These are phyloP conservation scores for Phyllosticta paracitricarpa DNA, from an alignment of 2,329 filamentous ascomycete genomes.

Conservation along the genomic window DNA sequence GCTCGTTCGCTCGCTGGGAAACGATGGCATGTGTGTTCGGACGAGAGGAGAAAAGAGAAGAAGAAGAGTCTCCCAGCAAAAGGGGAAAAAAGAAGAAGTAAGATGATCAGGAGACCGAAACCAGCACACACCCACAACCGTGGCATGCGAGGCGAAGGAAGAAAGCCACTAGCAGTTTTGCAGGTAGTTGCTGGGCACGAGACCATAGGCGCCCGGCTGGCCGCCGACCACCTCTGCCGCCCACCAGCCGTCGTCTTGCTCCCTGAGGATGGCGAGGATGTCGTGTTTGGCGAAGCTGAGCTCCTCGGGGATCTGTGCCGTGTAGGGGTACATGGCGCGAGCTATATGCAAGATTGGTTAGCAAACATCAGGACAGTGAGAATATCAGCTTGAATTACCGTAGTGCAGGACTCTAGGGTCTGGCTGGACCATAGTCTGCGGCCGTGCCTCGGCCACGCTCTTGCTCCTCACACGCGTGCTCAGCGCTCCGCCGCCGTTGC, in stretches of 20 bases:
- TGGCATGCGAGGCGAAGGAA: not conserved
- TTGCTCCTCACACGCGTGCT: conserved; percentile 55
- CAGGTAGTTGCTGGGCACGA: conserved; percentile 59
- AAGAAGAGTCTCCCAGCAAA: too few relatives aligned
- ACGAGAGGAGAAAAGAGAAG: too few relatives aligned
- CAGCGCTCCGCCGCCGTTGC: conserved; percentile 25
- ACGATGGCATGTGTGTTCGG: too few relatives aligned
- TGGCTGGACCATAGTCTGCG: conserved; percentile 40
- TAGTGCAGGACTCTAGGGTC: conserved; percentile 59
- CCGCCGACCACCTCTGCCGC: conserved; percentile 84
- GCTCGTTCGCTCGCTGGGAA: too few relatives aligned
- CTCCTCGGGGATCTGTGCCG: conserved; percentile 90
- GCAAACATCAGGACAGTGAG: not conserved
- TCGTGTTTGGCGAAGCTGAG: conserved; percentile 88
- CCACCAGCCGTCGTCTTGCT: conserved; percentile 99
- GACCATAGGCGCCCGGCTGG: conserved; percentile 42
- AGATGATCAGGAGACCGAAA: too few relatives aligned
- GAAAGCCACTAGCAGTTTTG: conserved; percentile 39
- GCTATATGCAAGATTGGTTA: conserved; percentile 45
- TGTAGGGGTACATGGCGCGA: conserved; percentile 87
- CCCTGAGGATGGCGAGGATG: conserved; percentile 72
- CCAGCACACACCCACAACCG: not conserved
- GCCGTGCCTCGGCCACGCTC: conserved; percentile 76
- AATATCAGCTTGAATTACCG: conserved; percentile 52
- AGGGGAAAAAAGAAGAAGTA: too few relatives aligned